Conservation (phyloP, 2,329 filamentous ascomycete genomes). For the Hymenoscyphus salicellus region DNA sequence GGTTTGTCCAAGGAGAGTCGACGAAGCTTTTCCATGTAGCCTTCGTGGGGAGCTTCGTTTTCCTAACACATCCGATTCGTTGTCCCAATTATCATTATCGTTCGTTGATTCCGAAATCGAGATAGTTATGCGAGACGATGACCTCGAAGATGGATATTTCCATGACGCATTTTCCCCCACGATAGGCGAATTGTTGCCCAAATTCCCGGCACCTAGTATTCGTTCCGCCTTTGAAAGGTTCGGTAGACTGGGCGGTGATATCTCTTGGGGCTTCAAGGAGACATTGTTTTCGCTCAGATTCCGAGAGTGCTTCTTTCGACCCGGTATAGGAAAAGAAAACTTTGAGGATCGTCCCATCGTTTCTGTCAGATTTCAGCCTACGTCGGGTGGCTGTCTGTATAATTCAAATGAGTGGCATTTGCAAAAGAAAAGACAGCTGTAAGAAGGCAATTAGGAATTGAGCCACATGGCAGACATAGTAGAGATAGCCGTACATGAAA, state of each 20-base stretch:
- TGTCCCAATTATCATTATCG: conserved; percentile 30
- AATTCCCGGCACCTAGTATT: conserved; percentile 36
- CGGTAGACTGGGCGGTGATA: conserved; percentile 3
- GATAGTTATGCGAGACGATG: conserved; percentile 42
- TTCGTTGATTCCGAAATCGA: conserved; percentile 38
- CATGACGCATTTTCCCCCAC: conserved; percentile 29
- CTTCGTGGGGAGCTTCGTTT: conserved; percentile 27
- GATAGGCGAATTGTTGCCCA: conserved; percentile 45
- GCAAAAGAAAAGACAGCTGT: conserved; percentile 9
- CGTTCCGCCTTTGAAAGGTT: conserved; percentile 35
- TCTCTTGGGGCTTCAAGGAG: conserved; percentile 4
- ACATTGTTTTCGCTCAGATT: conserved; percentile 16
- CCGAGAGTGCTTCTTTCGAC: conserved; percentile 27
- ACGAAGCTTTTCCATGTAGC: conserved; percentile 44
- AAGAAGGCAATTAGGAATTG: not conserved
- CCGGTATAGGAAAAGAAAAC: conserved; percentile 38
- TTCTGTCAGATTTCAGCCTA: conserved; percentile 8
- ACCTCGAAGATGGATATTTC: conserved; percentile 32
- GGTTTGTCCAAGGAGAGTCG: conserved; percentile 43
- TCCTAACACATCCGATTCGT: conserved; percentile 27
- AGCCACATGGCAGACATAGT: not conserved
- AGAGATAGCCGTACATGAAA: conserved; percentile 12
- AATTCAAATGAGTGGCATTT: conserved; percentile 7
- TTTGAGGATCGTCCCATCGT: conserved; percentile 38
- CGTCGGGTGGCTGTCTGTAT: conserved; percentile 1